Percentiles rank a stretch among this genome's conserved stretches.
Conservation (phyloP, 2,329 filamentous ascomycete genomes). For the Fusarium penzigii region DNA sequence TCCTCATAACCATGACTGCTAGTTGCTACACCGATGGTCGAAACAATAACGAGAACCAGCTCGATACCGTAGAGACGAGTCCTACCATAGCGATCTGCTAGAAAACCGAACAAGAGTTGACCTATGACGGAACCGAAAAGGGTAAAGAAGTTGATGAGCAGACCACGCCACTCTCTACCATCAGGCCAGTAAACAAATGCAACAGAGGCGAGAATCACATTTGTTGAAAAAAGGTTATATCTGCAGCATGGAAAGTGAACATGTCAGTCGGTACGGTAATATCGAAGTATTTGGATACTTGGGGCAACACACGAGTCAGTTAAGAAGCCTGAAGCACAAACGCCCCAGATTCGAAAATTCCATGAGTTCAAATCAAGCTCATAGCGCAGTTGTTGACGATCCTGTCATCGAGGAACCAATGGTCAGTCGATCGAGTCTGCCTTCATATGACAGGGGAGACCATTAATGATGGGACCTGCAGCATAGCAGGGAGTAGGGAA, state of each 20-base stretch:
- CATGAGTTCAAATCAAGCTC: slow-evolving; percentile 56
- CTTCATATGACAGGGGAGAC: slow-evolving; percentile 9
- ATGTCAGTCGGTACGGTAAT: not conserved
- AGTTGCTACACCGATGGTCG: slow-evolving; percentile 58
- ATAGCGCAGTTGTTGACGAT: slow-evolving; percentile 53
- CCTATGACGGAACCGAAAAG: slow-evolving; percentile 53
- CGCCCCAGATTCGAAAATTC: slow-evolving; percentile 56
- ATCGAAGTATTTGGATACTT: not conserved
- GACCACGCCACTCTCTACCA: slow-evolving; percentile 44
- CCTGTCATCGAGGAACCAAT: slow-evolving; percentile 34
- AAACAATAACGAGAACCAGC: slow-evolving; percentile 56
- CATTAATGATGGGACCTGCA: slow-evolving; percentile 7
- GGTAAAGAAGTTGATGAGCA: slow-evolving; percentile 55
- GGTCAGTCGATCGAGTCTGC: slow-evolving; percentile 12
- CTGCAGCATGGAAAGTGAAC: slow-evolving; percentile 29
- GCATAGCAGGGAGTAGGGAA: not conserved
- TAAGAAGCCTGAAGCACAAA: slow-evolving; percentile 55
- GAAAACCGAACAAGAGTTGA: slow-evolving; percentile 53
- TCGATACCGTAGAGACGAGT: slow-evolving; percentile 59
- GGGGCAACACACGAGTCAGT: slow-evolving; percentile 49
- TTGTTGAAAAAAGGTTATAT: slow-evolving; percentile 57
- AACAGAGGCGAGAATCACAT: slow-evolving; percentile 54
- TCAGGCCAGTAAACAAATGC: slow-evolving; percentile 55
- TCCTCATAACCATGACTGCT: slow-evolving; percentile 51
- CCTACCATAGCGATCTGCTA: slow-evolving; percentile 56